Evolutionary conservation across 1,139 yeast genomes (phyloP).

Genomic region (Yamadazyma taylorii): DNA sequence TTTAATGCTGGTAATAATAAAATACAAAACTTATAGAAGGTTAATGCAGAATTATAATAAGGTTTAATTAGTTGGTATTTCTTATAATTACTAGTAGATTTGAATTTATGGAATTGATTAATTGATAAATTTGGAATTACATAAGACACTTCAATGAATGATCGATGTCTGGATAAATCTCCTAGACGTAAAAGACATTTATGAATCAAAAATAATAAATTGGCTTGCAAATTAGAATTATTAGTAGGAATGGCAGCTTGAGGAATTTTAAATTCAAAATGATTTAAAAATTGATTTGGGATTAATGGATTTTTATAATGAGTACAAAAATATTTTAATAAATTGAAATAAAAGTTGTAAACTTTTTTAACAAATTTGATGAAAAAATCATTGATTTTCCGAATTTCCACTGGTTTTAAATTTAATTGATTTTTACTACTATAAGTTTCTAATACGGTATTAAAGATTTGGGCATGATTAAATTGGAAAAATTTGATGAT

Average conservation of each 20-base stretch:
- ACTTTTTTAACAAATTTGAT: conserved; percentile 48
- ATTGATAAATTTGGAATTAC: conserved; percentile 36
- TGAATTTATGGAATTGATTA: conserved; percentile 34
- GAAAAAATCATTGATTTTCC: conserved; percentile 55
- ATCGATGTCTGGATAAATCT: conserved; percentile 57
- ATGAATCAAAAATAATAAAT: conserved; percentile 50
- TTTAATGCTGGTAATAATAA: conserved; percentile 62
- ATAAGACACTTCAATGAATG: conserved; percentile 44
- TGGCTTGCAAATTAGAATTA: conserved; percentile 32
- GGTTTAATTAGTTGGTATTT: conserved; percentile 21
- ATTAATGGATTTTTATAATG: conserved; percentile 34
- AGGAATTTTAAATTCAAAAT: conserved; percentile 22
- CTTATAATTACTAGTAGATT: conserved; percentile 37
- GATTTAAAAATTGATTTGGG: conserved; percentile 27
- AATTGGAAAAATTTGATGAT: conserved; percentile 54
- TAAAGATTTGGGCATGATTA: conserved; percentile 35
- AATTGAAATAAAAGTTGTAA: conserved; percentile 44
- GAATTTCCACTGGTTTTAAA: conserved; percentile 50
- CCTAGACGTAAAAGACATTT: conserved; percentile 59
- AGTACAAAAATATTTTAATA: conserved; percentile 38
- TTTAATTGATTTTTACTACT: conserved; percentile 18
- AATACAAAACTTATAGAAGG: conserved; percentile 52
- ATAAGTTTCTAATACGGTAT: conserved; percentile 12
- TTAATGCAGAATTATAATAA: conserved; percentile 35
- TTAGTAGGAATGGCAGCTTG: conserved; percentile 16